Conservation (phyloP, 495 filamentous ascomycete genomes). For the Lasiosphaeriaceae sp. region DNA sequence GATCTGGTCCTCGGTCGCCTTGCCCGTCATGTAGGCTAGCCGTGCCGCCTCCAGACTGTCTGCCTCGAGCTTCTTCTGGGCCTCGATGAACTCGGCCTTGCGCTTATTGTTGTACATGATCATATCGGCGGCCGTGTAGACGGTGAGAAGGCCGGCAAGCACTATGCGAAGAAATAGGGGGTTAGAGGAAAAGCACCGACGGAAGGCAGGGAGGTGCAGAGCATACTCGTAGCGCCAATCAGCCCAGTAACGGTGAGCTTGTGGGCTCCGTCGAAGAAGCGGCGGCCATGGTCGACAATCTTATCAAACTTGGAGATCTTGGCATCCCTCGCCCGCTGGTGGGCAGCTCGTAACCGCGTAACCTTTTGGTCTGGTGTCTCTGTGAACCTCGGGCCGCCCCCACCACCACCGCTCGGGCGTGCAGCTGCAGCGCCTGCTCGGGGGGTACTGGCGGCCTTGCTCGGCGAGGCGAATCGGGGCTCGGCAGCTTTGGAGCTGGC, state of each 20-base stretch:
- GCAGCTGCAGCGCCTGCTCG: neutral
- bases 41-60: slow-evolving; percentile 50
- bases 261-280: slow-evolving; percentile 80
- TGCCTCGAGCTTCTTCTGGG: slow-evolving; percentile 56
- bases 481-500: slow-evolving; percentile 63
- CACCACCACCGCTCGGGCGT: slow-evolving; percentile 16
- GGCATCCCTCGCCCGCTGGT: slow-evolving; percentile 62
- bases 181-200: neutral
- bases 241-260: slow-evolving; percentile 68
- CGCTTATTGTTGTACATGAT: slow-evolving; percentile 76
- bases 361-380: slow-evolving; percentile 93
- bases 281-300: slow-evolving; percentile 62
- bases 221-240: slow-evolving; percentile 75
- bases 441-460: slow-evolving; percentile 31
- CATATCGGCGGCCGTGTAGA: slow-evolving; percentile 82
- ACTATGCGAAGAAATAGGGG: slow-evolving; percentile 40
- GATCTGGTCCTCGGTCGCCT: slow-evolving; percentile 56
- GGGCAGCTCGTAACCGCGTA: slow-evolving; percentile 75
- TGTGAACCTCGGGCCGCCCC: slow-evolving; percentile 19
- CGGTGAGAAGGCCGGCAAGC: slow-evolving; percentile 66
- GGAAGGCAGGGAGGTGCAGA: neutral
- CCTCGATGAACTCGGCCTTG: slow-evolving; percentile 60
- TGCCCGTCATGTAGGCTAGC: slow-evolving; percentile 57
- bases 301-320: slow-evolving; percentile 64
- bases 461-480: slow-evolving; percentile 60